Conservation (phyloP, 1,139 yeast genomes). For the Eremothecium sinecaudum region DNA sequence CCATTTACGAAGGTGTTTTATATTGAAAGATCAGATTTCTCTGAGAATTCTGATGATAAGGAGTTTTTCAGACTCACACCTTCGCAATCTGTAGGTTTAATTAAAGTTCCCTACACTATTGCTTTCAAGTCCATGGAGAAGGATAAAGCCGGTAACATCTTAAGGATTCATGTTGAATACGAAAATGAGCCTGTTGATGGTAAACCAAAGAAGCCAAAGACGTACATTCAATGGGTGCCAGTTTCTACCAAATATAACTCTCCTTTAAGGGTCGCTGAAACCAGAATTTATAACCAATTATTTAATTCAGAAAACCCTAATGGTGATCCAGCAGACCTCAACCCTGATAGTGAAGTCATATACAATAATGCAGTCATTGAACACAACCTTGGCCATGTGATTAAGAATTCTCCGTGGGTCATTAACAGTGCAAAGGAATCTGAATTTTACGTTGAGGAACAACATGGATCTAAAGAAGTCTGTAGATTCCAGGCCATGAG, state of each 20-base stretch:
- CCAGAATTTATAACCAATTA: slow-evolving; percentile 78
- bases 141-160: slow-evolving; percentile 47
- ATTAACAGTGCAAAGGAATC: slow-evolving; percentile 48
- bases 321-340: slow-evolving; percentile 78
- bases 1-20: slow-evolving; percentile 69
- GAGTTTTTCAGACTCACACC: slow-evolving; percentile 87
- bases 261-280: slow-evolving; percentile 59
- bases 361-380: slow-evolving; percentile 64
- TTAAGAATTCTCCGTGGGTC: slow-evolving; percentile 68
- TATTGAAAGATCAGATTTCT: slow-evolving; percentile 81
- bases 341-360: slow-evolving; percentile 66
- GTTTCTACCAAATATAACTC: slow-evolving; percentile 49
- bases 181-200: slow-evolving; percentile 44
- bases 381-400: slow-evolving; percentile 62
- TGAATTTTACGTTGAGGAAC: slow-evolving; percentile 61
- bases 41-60: slow-evolving; percentile 51
- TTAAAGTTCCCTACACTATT: slow-evolving; percentile 81
- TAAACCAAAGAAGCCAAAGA: slow-evolving; percentile 69
- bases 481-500: slow-evolving; percentile 96
- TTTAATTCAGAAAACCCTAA: slow-evolving; percentile 90
- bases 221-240: slow-evolving; percentile 96
- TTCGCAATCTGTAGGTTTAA: slow-evolving; percentile 83
- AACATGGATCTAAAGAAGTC: slow-evolving; percentile 58
- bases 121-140: slow-evolving; percentile 61
- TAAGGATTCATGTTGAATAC: slow-evolving; percentile 69